A percentile compares a stretch with the other conserved stretches of the same genome.
These are phyloP conservation scores for Dothiorella sarmentorum DNA, from an alignment of 2,329 filamentous ascomycete genomes.

Conservation along the genomic window DNA sequence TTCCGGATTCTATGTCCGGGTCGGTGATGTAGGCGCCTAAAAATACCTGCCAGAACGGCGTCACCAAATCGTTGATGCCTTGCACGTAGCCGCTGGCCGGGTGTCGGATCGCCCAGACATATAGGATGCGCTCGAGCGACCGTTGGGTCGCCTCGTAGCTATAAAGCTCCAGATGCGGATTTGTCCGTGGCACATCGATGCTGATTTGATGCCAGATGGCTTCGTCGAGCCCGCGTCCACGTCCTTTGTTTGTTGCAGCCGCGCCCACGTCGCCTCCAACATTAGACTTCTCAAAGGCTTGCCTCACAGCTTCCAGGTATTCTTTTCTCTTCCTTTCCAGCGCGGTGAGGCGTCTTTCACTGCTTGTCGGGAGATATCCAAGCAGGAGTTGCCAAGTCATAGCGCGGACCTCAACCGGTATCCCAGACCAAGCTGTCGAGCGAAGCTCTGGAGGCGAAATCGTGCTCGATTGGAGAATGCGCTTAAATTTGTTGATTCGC, in stretches of 20 bases:
- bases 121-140: constrained; percentile 89
- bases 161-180: constrained; percentile 92
- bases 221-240: constrained; percentile 80
- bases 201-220: constrained; percentile 99
- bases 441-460: constrained; percentile 82
- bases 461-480: constrained; percentile 85
- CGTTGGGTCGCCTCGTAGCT: constrained; percentile 93
- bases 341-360: constrained; percentile 83
- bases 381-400: constrained; percentile 99
- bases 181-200: constrained; percentile 94
- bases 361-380: constrained; percentile 94
- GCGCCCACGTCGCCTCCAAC: constrained; percentile 41
- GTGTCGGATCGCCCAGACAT: constrained; percentile 96
- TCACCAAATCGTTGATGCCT: constrained; percentile 96
- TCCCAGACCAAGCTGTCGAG: constrained; percentile 85
- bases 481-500: constrained; percentile 98
- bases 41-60: constrained; percentile 98
- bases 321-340: constrained; percentile 94
- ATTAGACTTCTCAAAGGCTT: constrained; percentile 63
- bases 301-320: constrained; percentile 84
- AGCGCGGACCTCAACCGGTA: constrained; percentile 90
- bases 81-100: constrained; percentile 97
- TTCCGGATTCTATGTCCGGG: constrained; percentile 83
- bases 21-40: constrained; percentile 94
- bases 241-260: constrained; percentile 50